Evolutionary conservation across 495 filamentous ascomycete species (phyloP).

Genomic region (Cercophora newfieldiana): DNA sequence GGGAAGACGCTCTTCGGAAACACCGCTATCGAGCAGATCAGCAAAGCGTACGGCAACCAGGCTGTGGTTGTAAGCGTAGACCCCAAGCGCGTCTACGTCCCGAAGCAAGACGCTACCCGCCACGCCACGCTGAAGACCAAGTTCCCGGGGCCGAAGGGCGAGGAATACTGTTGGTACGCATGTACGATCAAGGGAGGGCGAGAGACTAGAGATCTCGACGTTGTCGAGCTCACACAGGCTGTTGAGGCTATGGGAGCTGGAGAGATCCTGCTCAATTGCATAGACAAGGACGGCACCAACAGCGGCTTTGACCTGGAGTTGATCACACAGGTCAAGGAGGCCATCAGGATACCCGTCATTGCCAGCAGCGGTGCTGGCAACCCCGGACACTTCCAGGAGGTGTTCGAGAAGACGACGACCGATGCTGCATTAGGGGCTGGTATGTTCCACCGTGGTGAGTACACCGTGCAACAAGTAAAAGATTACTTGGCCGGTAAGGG

Average conservation of each 20-base stretch:
- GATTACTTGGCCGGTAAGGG: slow-evolving; percentile 69
- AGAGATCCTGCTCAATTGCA: slow-evolving; percentile 94
- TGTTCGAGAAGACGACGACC: slow-evolving; percentile 79
- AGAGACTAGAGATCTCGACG: slow-evolving; percentile 87
- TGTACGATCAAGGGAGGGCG: slow-evolving; percentile 95
- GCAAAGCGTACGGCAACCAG: slow-evolving; percentile 90
- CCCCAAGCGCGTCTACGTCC: slow-evolving; percentile 85
- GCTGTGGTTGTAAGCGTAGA: slow-evolving; percentile 96
- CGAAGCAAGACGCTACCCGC: slow-evolving; percentile 65
- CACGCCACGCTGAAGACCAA: slow-evolving; percentile 77
- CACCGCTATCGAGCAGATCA: slow-evolving; percentile 94
- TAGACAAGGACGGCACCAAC: slow-evolving; percentile 95
- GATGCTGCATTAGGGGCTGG: slow-evolving; percentile 94
- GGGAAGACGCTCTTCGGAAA: slow-evolving; percentile 69
- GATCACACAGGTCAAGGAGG: slow-evolving; percentile 79
- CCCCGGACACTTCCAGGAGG: slow-evolving; percentile 86
- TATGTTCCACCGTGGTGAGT: slow-evolving; percentile 96
- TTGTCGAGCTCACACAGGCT: slow-evolving; percentile 78
- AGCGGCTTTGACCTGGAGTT: slow-evolving; percentile 94
- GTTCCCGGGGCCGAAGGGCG: slow-evolving; percentile 69
- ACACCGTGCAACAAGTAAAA: slow-evolving; percentile 94
- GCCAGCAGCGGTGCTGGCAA: slow-evolving; percentile 91
- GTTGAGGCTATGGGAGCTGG: slow-evolving; percentile 96
- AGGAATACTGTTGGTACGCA: slow-evolving; percentile 92
- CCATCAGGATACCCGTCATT: slow-evolving; percentile 89